phyloP scores from a whole-genome alignment of 2,329 filamentous ascomycete species.

The Penicillium janthinellum region DNA sequence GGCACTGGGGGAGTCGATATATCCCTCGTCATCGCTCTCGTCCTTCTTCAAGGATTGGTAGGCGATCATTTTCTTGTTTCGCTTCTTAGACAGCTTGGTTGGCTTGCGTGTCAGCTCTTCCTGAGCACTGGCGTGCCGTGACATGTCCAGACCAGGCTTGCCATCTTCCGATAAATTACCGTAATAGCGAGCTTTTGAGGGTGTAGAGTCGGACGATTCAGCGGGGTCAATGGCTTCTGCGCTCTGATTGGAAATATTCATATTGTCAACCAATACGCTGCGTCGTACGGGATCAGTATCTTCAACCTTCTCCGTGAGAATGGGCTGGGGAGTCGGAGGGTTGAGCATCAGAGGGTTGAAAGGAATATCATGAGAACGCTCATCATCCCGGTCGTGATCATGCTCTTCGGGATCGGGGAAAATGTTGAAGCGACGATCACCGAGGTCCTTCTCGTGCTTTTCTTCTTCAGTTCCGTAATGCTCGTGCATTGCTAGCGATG shows the following conservation, averaged over 20 bases:
- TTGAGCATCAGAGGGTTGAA: conserved; percentile 51
- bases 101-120: conserved; percentile 29
- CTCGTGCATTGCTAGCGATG: conserved; percentile 39
- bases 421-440: conserved; percentile 39
- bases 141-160: conserved; percentile 23
- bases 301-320: conserved; percentile 24
- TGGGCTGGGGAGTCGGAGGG: conserved; percentile 46
- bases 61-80: conserved; percentile 35
- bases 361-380: conserved; percentile 22
- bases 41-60: conserved; percentile 40
- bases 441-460: conserved; percentile 37
- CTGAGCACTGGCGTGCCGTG: conserved; percentile 27
- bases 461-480: conserved; percentile 38
- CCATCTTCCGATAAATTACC: conserved; percentile 38
- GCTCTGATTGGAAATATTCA: conserved; percentile 36
- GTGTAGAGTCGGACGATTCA: conserved; percentile 30
- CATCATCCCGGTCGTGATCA: conserved; percentile 28
- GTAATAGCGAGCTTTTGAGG: conserved; percentile 43
- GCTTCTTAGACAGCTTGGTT: conserved; percentile 36
- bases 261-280: conserved; percentile 35
- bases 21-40: conserved; percentile 27
- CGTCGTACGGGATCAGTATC: conserved; percentile 34
- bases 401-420: conserved; percentile 37
- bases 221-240: conserved; percentile 23
- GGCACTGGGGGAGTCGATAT: conserved; percentile 7